Conservation (phyloP, 2,329 filamentous ascomycete genomes). For the Diaporthe eres region DNA sequence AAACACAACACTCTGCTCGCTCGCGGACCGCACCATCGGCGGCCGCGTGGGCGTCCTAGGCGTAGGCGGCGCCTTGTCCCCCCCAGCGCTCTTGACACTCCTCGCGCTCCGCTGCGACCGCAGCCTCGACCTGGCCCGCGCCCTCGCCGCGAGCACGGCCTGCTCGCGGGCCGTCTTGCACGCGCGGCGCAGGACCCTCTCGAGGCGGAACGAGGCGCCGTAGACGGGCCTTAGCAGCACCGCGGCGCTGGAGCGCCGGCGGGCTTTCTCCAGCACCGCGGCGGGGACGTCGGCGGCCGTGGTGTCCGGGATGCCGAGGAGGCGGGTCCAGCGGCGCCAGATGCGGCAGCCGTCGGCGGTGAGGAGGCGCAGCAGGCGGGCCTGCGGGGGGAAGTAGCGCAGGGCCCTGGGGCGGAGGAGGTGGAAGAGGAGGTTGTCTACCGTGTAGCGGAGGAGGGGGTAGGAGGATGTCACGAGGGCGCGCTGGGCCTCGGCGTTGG, state of each 20-base stretch:
- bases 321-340: constrained; percentile 52
- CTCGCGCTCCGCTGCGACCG: not conserved
- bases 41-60: not conserved
- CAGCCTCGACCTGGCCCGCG: not conserved
- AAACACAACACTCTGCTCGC: constrained; percentile 11
- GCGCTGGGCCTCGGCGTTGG: constrained; percentile 46
- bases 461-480: constrained; percentile 49
- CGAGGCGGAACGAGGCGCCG: constrained; percentile 49
- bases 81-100: not conserved
- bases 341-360: constrained; percentile 48
- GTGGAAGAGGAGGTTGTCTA: constrained; percentile 51
- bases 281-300: constrained; percentile 40
- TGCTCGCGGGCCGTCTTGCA: constrained; percentile 42
- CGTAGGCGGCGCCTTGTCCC: not conserved
- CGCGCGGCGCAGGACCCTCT: constrained; percentile 50
- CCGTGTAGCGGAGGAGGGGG: constrained; percentile 52
- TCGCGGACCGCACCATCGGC: constrained; percentile 3
- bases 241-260: constrained; percentile 37
- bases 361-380: constrained; percentile 45
- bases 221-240: constrained; percentile 49
- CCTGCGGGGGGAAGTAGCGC: constrained; percentile 52
- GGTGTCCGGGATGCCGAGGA: constrained; percentile 45
- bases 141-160: not conserved
- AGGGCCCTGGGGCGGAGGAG: constrained; percentile 49
- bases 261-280: constrained; percentile 44